Conservation (phyloP, 1,139 yeast genomes). For the Arxiozyma slooffiae region DNA sequence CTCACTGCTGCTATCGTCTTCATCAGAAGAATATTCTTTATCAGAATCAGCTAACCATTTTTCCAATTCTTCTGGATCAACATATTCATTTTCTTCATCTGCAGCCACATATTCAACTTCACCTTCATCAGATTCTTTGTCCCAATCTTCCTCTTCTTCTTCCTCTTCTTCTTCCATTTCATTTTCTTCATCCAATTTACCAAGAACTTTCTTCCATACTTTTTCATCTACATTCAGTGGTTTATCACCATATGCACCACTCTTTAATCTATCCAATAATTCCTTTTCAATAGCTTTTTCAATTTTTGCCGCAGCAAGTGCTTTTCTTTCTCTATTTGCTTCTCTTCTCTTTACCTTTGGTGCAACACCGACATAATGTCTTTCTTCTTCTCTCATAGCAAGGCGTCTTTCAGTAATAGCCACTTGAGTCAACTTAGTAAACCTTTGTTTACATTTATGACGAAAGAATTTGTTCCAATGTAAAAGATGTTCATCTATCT, state of each 20-base stretch:
- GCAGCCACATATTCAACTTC: conserved; percentile 86
- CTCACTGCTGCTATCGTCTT: conserved; percentile 26
- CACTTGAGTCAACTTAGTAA: conserved; percentile 88
- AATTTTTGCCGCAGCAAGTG: conserved; percentile 89
- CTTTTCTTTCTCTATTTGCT: conserved; percentile 88
- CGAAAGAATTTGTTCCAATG: conserved; percentile 90
- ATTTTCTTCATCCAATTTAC: conserved; percentile 56
- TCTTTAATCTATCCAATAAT: conserved; percentile 82
- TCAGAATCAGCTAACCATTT: conserved; percentile 73
- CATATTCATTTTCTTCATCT: conserved; percentile 85
- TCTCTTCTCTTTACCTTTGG: conserved; percentile 93
- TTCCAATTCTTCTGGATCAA: conserved; percentile 84
- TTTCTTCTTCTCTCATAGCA: conserved; percentile 83
- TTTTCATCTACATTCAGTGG: conserved; percentile 93
- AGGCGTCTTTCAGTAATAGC: conserved; percentile 92
- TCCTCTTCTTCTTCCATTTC: conserved; percentile 54
- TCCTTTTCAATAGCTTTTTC: conserved; percentile 96
- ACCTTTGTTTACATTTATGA: conserved; percentile 91
- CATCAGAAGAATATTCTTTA: conserved; percentile 33
- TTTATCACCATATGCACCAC: conserved; percentile 97
- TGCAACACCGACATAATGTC: conserved; percentile 84
- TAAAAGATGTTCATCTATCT: conserved; percentile 73
- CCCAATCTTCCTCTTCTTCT: conserved; percentile 60
- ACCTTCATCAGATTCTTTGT: conserved; percentile 69
- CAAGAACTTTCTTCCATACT: conserved; percentile 89